Evolutionary conservation across 2,329 filamentous ascomycete species (phyloP).

Genomic region (Dothidotthia symphoricarpi): DNA sequence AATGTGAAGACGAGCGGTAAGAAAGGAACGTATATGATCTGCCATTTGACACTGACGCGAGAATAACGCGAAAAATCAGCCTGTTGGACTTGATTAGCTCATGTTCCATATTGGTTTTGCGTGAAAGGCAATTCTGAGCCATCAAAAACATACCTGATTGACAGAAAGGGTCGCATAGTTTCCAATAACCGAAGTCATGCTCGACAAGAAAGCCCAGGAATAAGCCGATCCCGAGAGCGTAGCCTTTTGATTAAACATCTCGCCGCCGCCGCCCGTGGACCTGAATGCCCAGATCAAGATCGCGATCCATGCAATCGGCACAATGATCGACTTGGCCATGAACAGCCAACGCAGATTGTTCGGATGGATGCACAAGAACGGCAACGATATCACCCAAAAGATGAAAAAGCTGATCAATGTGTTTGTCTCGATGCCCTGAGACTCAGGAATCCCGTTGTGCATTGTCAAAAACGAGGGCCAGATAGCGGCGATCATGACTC

Average conservation of each 20-base stretch:
- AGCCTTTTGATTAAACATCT: conserved; percentile 49
- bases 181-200: conserved; percentile 51
- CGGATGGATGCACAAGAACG: conserved; percentile 56
- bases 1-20: conserved; percentile 56
- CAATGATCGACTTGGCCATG: conserved; percentile 46
- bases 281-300: conserved; percentile 64
- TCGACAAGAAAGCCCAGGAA: conserved; percentile 55
- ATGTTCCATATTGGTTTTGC: too few relatives aligned
- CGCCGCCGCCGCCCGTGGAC: conserved; percentile 52
- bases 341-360: conserved; percentile 56
- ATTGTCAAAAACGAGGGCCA: conserved; percentile 58
- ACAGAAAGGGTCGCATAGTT: conserved; percentile 54
- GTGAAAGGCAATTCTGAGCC: neutral
- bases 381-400: conserved; percentile 58
- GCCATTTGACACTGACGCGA: conserved; percentile 50
- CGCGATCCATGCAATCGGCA: conserved; percentile 60
- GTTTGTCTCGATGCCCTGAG: conserved; percentile 56
- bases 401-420: conserved; percentile 58
- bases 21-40: conserved; percentile 52
- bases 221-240: conserved; percentile 52
- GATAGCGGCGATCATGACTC: conserved; percentile 55
- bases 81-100: conserved; percentile 33
- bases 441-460: conserved; percentile 52
- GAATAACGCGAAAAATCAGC: conserved; percentile 59
- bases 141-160: conserved; percentile 42